Conservation (phyloP, 192 early-diverging fungal genomes). For the Linnemannia elongata region DNA sequence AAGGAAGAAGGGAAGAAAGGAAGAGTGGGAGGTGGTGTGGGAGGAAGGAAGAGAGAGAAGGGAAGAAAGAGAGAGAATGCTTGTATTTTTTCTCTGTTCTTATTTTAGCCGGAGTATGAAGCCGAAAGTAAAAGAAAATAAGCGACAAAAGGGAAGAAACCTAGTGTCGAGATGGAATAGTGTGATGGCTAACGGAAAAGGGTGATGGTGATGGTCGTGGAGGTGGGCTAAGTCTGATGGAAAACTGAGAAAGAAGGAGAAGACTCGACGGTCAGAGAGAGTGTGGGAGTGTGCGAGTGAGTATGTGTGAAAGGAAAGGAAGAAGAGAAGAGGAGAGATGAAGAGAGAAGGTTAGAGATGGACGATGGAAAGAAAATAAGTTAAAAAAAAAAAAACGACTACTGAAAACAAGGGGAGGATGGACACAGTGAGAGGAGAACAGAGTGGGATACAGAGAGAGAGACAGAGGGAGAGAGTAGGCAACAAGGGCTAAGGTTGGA, state of each 20-base stretch:
- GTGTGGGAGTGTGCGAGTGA: neutral
- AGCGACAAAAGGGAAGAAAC: neutral
- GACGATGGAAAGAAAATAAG: neutral
- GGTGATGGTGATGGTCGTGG: neutral
- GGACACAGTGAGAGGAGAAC: neutral
- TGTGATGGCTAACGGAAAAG: slow-evolving; percentile 6
- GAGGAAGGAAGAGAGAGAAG: neutral
- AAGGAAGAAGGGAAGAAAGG: neutral
- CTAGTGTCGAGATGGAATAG: slow-evolving; percentile 1
- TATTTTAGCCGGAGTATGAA: slow-evolving; percentile 9
- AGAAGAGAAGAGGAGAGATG: neutral
- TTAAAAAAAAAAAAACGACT: neutral
- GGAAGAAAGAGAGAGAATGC: neutral
- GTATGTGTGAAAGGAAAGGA: neutral
- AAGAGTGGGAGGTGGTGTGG: neutral
- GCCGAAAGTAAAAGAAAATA: neutral
- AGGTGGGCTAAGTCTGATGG: neutral
- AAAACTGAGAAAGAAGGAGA: neutral
- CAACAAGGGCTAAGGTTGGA: neutral
- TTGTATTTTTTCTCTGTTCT: neutral
- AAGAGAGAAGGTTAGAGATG: neutral
- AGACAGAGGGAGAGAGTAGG: neutral
- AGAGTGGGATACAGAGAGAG: neutral
- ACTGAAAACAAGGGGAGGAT: neutral
- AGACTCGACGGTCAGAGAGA: neutral